These are phyloP conservation scores for Amphicarpaea edgeworthii DNA, from an alignment of 306 rosid genomes.

Conservation along the genomic window DNA sequence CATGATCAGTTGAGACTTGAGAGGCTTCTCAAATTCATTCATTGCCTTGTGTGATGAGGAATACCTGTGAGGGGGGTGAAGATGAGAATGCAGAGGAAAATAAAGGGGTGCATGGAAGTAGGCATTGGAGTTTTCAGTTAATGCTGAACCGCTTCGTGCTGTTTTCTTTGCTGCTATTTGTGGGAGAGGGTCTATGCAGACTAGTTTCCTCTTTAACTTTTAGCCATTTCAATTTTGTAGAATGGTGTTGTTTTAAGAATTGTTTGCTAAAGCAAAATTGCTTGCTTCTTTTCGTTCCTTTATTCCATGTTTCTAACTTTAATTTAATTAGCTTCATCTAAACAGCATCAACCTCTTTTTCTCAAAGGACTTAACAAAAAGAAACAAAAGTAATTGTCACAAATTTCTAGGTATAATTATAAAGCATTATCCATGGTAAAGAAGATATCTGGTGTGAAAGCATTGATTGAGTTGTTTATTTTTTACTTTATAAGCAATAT, in stretches of 20 bases:
- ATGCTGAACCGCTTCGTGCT: neutral
- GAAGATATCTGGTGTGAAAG: too few species aligned
- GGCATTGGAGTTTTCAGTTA: constrained; percentile 45
- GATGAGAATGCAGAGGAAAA: constrained; percentile 46
- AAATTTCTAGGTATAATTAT: neutral
- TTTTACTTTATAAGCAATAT: too few species aligned
- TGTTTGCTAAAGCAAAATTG: constrained; percentile 29
- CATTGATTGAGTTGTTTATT: too few species aligned
- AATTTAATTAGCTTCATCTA: neutral
- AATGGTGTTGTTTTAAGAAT: neutral
- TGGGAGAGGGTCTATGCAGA: neutral
- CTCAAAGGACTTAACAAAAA: neutral
- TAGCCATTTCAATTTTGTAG: constrained; percentile 34
- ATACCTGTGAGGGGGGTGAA: constrained; percentile 50
- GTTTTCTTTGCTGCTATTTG: neutral
- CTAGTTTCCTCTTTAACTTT: constrained; percentile 33
- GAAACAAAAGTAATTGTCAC: neutral
- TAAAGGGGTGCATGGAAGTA: constrained; percentile 34
- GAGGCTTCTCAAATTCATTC: neutral
- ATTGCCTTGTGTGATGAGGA: neutral
- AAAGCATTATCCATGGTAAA: too few species aligned
- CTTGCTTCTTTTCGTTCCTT: neutral
- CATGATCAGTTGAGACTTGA: neutral
- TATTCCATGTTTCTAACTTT: neutral
- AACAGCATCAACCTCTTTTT: neutral